These are phyloP conservation scores for Russula emetica DNA, from an alignment of 768 basidiomycete species.

Conservation along the genomic window DNA sequence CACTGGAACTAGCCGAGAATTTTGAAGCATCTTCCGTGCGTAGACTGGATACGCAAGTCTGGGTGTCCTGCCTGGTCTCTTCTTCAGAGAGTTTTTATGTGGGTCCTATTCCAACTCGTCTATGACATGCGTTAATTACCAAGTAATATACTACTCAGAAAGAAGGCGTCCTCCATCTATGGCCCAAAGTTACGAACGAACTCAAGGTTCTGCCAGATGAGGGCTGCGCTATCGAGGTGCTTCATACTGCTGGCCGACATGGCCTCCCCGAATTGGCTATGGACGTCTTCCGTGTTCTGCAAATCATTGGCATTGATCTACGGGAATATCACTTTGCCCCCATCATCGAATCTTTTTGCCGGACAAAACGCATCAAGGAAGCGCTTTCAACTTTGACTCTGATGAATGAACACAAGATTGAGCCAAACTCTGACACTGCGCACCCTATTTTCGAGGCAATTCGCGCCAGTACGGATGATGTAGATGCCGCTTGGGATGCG, in stretches of 20 bases:
- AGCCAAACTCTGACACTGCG: slow-evolving; percentile 49
- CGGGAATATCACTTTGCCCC: slow-evolving; percentile 75
- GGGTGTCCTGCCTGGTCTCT: slow-evolving; percentile 63
- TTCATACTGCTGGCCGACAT: slow-evolving; percentile 68
- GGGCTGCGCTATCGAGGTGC: slow-evolving; percentile 63
- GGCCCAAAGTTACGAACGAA: slow-evolving; percentile 54
- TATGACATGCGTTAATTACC: neutral
- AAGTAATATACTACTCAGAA: slow-evolving; percentile 40
- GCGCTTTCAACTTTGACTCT: slow-evolving; percentile 55
- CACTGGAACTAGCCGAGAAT: slow-evolving; percentile 61
- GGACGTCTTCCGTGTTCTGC: slow-evolving; percentile 57
- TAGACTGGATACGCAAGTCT: slow-evolving; percentile 49
- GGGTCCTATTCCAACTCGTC: slow-evolving; percentile 33
- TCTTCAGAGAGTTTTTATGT: slow-evolving; percentile 68
- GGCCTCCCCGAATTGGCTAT: slow-evolving; percentile 68
- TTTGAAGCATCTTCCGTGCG: slow-evolving; percentile 56
- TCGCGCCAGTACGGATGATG: slow-evolving; percentile 42
- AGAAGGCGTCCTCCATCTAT: slow-evolving; percentile 60
- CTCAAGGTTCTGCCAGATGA: slow-evolving; percentile 62
- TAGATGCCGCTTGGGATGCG: slow-evolving; percentile 62
- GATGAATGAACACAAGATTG: slow-evolving; percentile 54
- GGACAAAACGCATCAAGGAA: slow-evolving; percentile 51
- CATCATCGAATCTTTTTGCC: slow-evolving; percentile 68
- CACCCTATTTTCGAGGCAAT: slow-evolving; percentile 51
- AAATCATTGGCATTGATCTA: slow-evolving; percentile 44